Conservation (phyloP, 1,139 yeast genomes). For the Blastobotrys capitulatus region DNA sequence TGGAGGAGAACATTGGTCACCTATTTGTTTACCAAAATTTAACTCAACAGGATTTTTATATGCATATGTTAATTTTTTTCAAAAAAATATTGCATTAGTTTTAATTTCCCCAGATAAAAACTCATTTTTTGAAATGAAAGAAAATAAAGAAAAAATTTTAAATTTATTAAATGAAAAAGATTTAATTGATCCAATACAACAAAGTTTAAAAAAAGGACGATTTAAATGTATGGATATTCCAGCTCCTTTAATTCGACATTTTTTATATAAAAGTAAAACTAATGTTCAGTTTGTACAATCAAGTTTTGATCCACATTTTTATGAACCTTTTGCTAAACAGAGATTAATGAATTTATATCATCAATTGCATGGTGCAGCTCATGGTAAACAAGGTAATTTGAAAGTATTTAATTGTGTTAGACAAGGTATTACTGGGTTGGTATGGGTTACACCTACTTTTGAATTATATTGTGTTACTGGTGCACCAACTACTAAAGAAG, state of each 20-base stretch:
- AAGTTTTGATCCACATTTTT: constrained; percentile 30
- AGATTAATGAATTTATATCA: constrained; percentile 41
- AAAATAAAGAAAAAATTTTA: constrained; percentile 50
- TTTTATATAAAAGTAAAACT: constrained; percentile 65
- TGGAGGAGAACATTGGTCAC: constrained; percentile 85
- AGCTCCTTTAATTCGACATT: constrained; percentile 66
- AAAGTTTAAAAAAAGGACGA: constrained; percentile 39
- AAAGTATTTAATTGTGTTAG: constrained; percentile 31
- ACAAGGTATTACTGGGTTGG: constrained; percentile 43
- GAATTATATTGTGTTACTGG: constrained; percentile 53
- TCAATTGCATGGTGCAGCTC: constrained; percentile 37
- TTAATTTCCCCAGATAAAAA: constrained; percentile 79
- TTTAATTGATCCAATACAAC: constrained; percentile 35
- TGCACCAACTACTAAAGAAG: constrained; percentile 41
- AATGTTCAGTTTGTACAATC: constrained; percentile 57
- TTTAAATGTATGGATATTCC: constrained; percentile 48
- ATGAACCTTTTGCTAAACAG: constrained; percentile 28
- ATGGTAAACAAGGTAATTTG: constrained; percentile 26
- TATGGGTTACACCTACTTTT: constrained; percentile 52
- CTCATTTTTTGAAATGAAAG: constrained; percentile 69
- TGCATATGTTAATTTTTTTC: constrained; percentile 58
- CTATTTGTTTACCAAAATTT: constrained; percentile 86
- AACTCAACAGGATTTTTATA: constrained; percentile 84
- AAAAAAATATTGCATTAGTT: constrained; percentile 55
- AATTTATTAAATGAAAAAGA: constrained; percentile 36